Conservation (phyloP, 1,139 yeast species). For the Hansenula anomala region DNA sequence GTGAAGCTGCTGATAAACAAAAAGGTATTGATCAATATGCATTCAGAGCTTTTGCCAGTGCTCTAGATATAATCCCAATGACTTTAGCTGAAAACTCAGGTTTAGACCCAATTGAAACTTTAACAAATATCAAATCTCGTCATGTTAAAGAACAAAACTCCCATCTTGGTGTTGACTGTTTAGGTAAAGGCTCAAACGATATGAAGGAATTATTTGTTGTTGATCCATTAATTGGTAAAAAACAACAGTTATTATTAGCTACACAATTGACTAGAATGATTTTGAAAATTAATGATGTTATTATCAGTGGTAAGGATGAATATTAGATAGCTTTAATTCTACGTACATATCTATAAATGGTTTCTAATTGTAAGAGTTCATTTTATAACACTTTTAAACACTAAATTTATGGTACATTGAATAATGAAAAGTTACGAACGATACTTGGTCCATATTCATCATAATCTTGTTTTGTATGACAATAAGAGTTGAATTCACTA, state of each 20-base stretch:
- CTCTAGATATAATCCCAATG: slow-evolving; percentile 90
- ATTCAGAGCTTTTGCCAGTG: slow-evolving; percentile 89
- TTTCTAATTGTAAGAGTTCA: not conserved
- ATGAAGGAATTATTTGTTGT: slow-evolving; percentile 94
- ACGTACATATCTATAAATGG: not conserved
- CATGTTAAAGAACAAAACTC: slow-evolving; percentile 73
- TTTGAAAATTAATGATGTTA: slow-evolving; percentile 91
- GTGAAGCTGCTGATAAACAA: slow-evolving; percentile 88
- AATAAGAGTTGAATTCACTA: slow-evolving; percentile 90
- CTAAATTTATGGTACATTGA: slow-evolving; percentile 67
- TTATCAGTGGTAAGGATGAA: slow-evolving; percentile 84
- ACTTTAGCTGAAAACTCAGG: slow-evolving; percentile 97
- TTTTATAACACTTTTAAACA: not conserved
- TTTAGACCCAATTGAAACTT: slow-evolving; percentile 85
- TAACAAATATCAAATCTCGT: slow-evolving; percentile 76
- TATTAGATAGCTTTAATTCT: slow-evolving; percentile 31
- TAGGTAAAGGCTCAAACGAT: slow-evolving; percentile 81
- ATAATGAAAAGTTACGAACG: slow-evolving; percentile 92
- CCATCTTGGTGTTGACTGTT: slow-evolving; percentile 87
- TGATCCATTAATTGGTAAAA: slow-evolving; percentile 95
- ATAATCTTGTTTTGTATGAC: slow-evolving; percentile 95
- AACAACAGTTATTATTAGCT: slow-evolving; percentile 91
- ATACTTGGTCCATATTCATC: slow-evolving; percentile 98
- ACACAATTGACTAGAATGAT: slow-evolving; percentile 98
- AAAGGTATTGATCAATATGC: slow-evolving; percentile 97